A percentile compares a stretch with the other conserved stretches of the same genome.
These are phyloP conservation scores for Pseudoturritis turrita DNA, from an alignment of 345 rosid species.

Conservation along the genomic window DNA sequence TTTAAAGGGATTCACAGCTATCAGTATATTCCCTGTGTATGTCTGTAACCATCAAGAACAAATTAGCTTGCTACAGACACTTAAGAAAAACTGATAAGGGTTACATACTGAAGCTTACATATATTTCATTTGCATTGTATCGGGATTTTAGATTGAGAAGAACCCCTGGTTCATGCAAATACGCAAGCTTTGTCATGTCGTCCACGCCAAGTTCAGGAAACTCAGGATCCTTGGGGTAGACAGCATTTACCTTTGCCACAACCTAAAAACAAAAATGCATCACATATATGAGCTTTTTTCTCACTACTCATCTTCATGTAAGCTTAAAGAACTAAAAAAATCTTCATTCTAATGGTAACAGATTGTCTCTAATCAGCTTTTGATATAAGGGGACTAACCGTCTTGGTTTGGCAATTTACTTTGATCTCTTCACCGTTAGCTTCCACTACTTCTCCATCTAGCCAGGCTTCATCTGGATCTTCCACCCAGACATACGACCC, in stretches of 20 bases:
- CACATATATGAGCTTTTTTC: neutral
- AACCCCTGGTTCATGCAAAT: slow-evolving; percentile 97
- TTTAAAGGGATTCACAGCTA: slow-evolving; percentile 91
- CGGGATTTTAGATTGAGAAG: slow-evolving; percentile 69
- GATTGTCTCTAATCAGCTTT: neutral
- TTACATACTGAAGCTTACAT: slow-evolving; percentile 54
- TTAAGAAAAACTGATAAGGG: neutral
- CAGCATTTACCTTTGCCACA: slow-evolving; percentile 50
- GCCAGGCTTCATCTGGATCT: slow-evolving; percentile 78
- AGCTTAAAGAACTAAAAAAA: neutral
- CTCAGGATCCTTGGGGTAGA: slow-evolving; percentile 82
- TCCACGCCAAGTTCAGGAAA: slow-evolving; percentile 86
- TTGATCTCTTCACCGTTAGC: slow-evolving; percentile 51
- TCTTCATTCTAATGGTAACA: neutral
- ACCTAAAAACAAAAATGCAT: slow-evolving; percentile 42
- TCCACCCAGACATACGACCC: slow-evolving; percentile 92
- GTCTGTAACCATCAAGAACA: slow-evolving; percentile 45
- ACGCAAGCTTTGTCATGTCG: slow-evolving; percentile 94
- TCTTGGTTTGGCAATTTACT: slow-evolving; percentile 59
- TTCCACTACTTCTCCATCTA: slow-evolving; percentile 81
- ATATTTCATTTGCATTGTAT: slow-evolving; percentile 79
- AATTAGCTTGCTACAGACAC: neutral
- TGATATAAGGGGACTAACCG: slow-evolving; percentile 40
- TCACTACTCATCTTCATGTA: slow-evolving; percentile 9
- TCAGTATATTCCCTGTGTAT: slow-evolving; percentile 91